A percentile compares a stretch with the other conserved stretches of the same genome.
phyloP scores from a whole-genome alignment of 257 asterid genomes.

The Plectranthus barbatus region DNA sequence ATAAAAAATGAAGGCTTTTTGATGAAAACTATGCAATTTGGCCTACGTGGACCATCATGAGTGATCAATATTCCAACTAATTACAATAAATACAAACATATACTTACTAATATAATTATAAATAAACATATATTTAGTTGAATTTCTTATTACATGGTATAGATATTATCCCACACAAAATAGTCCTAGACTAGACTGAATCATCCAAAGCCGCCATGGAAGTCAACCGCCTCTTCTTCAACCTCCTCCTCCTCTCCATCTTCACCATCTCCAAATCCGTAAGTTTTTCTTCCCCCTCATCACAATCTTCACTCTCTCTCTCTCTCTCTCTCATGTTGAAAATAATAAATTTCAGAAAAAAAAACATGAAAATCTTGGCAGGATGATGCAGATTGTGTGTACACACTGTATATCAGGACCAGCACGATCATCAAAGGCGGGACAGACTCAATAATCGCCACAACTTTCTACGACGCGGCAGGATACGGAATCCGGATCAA shows the following conservation, averaged over 20 bases:
- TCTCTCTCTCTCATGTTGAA: too few relatives aligned
- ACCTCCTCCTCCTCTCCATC: constrained; percentile 42
- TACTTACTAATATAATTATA: background rate
- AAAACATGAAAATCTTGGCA: background rate
- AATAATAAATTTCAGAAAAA: too few relatives aligned
- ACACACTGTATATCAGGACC: constrained; percentile 49
- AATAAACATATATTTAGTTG: background rate
- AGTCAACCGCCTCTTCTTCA: constrained; percentile 28
- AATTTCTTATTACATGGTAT: background rate
- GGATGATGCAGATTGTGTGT: constrained; percentile 65
- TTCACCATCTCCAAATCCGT: constrained; percentile 44
- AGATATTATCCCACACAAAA: background rate
- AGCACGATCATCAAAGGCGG: constrained; percentile 49
- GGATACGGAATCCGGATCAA: constrained; percentile 46
- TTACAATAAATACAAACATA: background rate
- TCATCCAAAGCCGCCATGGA: constrained; percentile 28
- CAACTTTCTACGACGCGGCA: constrained; percentile 36
- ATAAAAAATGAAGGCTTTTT: too few relatives aligned
- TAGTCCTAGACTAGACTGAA: background rate
- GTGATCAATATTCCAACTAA: background rate
- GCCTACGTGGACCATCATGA: background rate
- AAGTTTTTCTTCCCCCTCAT: too few relatives aligned
- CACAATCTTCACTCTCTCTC: too few relatives aligned
- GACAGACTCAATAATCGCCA: constrained; percentile 48
- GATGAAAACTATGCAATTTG: background rate